Evolutionary conservation across 176 grass and related monocot species (phyloP), one percentile per base, ranked within the genome.

Genomic region (Triticum timopheevii): DNA sequence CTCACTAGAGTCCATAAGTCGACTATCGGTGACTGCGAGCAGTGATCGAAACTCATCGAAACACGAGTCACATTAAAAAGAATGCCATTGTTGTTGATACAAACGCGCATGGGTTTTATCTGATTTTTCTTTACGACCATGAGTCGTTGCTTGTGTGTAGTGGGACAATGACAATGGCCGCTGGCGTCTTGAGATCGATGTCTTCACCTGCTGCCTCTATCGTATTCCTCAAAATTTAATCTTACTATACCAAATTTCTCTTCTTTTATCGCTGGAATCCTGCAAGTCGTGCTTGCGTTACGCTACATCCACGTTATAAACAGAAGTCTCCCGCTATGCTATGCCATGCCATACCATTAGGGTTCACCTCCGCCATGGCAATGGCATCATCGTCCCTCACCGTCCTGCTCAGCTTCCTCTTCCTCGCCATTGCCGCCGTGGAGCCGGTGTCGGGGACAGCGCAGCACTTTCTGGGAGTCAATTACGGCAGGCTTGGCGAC

Each of bases 401-500:
- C 56, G 2, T 74, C 56, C 45, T 22, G 68, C 78, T 87, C 58
- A 63, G 9, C 71, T 61, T 83, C 73, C 42, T 88, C 61, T 38
- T 77, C 64, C 20, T 88, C 20, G 1, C 19, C 19, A 20, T 68
- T n/a, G 50, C 27, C 20, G 20, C 72, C 22, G 58, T 27, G 8
- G 2, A 11, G 50, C 10, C 63, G 23, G n/a, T 9, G 1, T 68
- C 65, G 19, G 52, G 28, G 8, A 23, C 31, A 17, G 86, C 8
- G 5, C 87, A 80, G 5, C 83, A 86, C 66, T 86, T 89, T 23
- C 65, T 96, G 5, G 91, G 94, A 45, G 77, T 96, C 36, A 93
- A 73, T 84, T 93, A 96, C 76, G 88, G 93, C 68, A 91, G 84
- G 47, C 69, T 93, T 54, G 91, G 91, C 27, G 84, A 96, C 75